These are phyloP conservation scores for Entelexis paramagnoliae DNA, from an alignment of 1,139 yeast species.

Conservation along the genomic window DNA sequence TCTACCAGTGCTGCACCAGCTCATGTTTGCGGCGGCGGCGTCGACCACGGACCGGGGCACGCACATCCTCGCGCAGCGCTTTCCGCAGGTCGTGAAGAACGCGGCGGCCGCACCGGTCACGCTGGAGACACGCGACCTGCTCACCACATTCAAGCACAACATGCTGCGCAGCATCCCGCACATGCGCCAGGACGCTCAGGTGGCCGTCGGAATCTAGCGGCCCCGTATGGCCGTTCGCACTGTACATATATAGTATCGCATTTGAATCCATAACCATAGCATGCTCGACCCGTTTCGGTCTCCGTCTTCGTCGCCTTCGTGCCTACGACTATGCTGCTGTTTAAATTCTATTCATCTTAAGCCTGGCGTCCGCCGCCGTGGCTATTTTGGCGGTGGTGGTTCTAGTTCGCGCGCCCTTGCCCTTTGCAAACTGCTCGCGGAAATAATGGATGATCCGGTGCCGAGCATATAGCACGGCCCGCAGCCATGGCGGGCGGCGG, in stretches of 20 bases:
- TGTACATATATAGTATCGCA: too few species aligned
- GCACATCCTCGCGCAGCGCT: constrained; percentile 11
- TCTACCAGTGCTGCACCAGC: constrained; percentile 14
- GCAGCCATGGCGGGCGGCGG: constrained; percentile 14
- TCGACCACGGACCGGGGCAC: constrained; percentile 18
- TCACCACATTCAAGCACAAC: constrained; percentile 11
- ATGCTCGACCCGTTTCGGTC: too few species aligned
- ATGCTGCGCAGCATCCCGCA: constrained; percentile 11
- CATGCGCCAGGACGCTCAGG: constrained; percentile 4
- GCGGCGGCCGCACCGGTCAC: constrained; percentile 12
- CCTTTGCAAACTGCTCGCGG: constrained; percentile 1
- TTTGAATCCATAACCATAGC: too few species aligned
- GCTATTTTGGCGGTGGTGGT: not conserved
- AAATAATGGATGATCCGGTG: constrained; percentile 6
- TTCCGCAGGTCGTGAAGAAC: constrained; percentile 11
- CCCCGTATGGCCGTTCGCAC: too few species aligned
- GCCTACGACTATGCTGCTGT: too few species aligned
- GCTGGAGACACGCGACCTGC: constrained; percentile 9
- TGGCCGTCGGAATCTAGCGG: not conserved
- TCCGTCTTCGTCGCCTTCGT: too few species aligned
- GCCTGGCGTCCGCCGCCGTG: too few species aligned
- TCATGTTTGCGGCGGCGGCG: constrained; percentile 20
- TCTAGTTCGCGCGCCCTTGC: not conserved
- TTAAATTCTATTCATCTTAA: too few species aligned
- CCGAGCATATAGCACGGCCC: constrained; percentile 9